Base-by-base conservation (phyloP, 768 basidiomycete genomes). In the Crucibulum laeve region DNA sequence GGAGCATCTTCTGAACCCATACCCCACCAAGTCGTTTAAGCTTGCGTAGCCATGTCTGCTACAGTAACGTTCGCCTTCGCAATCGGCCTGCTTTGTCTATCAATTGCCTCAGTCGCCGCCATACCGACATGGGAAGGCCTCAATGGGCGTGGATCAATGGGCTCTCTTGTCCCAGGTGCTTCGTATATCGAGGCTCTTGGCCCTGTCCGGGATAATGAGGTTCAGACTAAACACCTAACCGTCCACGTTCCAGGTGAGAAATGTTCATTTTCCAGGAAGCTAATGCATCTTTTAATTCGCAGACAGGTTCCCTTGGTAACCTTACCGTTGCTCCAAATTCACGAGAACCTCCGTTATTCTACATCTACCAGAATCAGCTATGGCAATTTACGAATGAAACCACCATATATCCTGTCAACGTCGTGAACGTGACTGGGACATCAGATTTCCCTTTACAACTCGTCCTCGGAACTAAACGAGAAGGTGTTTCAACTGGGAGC, bases 351-450 rank as follows among this genome's bases (percentile, higher is more conserved):
- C 67, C 76, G 5, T 53, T 77, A 14, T 83, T 81, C 60, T 80
- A 77, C 60, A 65, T 83, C 48, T 63, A 71, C 51, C 66, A 69
- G 45, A 60, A 70, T 37, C 71, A 74, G 38, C 65, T 83, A 19
- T 79, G 69, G 64, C 73, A 76, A 40, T 71, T 70, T 53, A 65
- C 69, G 43, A 83, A 84, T 56, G 75, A 76, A 41, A 70, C 77
- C 0, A 65, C 73, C 13, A 76, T 83, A 41, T 68, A 71, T 43
- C 70, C 71, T 40, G 74, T 82, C 34, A 77, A 75, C 48, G 65
- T 79, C 26, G 55, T 73, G 28, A 83, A 83, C 48, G 63, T 68
- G 5, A 80, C 79, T 4, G 50, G 54, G 23, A 57, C 61, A 7
- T 58, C 69, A 13, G 60, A 65, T 1, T 61, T 70, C 38, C 76